Percentiles rank a stretch among this genome's conserved stretches.
These are phyloP conservation scores for Solanum paucissectum DNA, from an alignment of 257 asterid genomes.

Conservation along the genomic window DNA sequence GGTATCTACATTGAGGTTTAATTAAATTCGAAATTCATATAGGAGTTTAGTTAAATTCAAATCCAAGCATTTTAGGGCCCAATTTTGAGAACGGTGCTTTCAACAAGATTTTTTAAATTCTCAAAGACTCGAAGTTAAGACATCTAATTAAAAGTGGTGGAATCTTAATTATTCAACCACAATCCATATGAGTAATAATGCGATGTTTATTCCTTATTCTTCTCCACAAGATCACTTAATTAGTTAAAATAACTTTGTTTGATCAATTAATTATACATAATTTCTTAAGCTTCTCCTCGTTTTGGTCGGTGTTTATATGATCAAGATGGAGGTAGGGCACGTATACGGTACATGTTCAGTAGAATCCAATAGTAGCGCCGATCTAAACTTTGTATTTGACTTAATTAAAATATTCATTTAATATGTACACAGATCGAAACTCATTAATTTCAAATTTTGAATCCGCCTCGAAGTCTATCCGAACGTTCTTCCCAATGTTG, in stretches of 20 bases:
- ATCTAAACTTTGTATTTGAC: neutral
- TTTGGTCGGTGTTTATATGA: neutral
- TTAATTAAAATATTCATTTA: neutral
- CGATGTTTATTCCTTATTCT: neutral
- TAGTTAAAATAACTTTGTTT: neutral
- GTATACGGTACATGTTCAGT: neutral
- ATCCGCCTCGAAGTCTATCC: neutral
- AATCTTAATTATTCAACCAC: neutral
- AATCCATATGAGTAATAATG: neutral
- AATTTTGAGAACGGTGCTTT: accelerated
- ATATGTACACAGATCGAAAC: neutral
- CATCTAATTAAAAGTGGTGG: too few species aligned
- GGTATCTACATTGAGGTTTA: accelerated
- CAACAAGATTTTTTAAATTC: neutral
- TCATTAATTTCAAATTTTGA: neutral
- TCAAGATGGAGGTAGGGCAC: neutral
- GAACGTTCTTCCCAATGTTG: slow-evolving; percentile 47
- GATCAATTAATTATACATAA: neutral
- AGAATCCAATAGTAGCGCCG: neutral
- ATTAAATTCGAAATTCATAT: too few species aligned
- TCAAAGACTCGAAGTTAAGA: accelerated
- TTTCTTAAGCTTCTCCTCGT: neutral
- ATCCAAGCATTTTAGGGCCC: neutral
- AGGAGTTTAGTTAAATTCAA: too few species aligned
- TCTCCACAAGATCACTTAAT: neutral